Percentiles rank a stretch among this genome's conserved stretches.
These are phyloP conservation scores for Rhododendron ovatum DNA, from an alignment of 148 eudicot species.

Conservation along the genomic window DNA sequence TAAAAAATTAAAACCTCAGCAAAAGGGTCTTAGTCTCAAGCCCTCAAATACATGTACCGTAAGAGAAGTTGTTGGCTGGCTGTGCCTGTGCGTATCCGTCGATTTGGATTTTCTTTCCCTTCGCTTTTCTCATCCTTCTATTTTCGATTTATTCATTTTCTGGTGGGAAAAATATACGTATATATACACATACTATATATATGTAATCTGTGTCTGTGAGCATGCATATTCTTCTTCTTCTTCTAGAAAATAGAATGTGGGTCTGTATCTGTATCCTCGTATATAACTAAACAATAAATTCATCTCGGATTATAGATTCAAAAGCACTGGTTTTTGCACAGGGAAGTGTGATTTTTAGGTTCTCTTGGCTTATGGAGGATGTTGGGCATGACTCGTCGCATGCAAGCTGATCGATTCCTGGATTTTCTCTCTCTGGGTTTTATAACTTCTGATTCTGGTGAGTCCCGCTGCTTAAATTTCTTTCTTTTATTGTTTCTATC, in stretches of 20 bases:
- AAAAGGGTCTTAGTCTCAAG: no score
- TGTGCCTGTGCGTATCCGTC: not conserved
- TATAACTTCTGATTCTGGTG: conserved; percentile 14
- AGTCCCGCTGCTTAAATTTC: conserved; percentile 7
- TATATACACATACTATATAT: not conserved
- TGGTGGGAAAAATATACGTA: not conserved
- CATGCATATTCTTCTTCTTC: conserved; percentile 8
- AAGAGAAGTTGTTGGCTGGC: not conserved
- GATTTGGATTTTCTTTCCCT: conserved; percentile 1
- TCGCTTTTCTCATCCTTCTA: not conserved
- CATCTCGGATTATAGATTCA: conserved; percentile 10
- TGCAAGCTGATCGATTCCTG: conserved; percentile 19
- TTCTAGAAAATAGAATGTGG: conserved; percentile 19
- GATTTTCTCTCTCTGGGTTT: conserved; percentile 2
- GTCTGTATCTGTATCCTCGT: conserved; percentile 9
- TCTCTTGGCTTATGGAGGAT: conserved; percentile 22
- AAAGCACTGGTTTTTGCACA: conserved; percentile 20
- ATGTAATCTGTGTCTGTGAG: not conserved
- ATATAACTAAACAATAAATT: not conserved
- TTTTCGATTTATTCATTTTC: not conserved
- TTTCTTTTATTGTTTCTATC: not conserved
- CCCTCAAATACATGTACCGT: not conserved
- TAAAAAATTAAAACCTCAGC: no score
- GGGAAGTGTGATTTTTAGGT: conserved; percentile 29
- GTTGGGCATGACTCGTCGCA: conserved; percentile 19